phyloP scores from a whole-genome alignment of 805 yeast genomes.

The Vanderwaltozyma tropicalis region DNA sequence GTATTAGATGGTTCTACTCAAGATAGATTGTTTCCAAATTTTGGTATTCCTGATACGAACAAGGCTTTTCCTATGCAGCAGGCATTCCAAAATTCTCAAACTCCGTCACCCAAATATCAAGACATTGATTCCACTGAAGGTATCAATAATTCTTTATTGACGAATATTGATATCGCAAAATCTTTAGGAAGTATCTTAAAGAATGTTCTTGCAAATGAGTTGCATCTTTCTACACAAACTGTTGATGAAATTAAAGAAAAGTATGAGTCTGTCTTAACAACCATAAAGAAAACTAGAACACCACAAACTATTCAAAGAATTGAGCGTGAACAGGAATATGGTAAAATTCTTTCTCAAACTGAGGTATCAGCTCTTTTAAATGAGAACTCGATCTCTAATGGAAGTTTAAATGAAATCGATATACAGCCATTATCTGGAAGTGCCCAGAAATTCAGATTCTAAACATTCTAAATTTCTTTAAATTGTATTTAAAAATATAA shows the following conservation, averaged over 20 bases:
- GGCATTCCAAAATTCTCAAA: background rate
- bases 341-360: background rate
- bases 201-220: slow-evolving; percentile 22
- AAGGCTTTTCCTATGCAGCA: background rate
- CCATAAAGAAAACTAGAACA: slow-evolving; percentile 9
- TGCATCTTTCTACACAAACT: slow-evolving; percentile 20
- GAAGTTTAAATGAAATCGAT: background rate
- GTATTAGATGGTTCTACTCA: background rate
- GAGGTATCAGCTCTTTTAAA: background rate
- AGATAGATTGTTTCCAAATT: slow-evolving; percentile 1
- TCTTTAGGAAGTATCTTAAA: slow-evolving; percentile 23
- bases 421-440: no score
- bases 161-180: slow-evolving; percentile 24
- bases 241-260: slow-evolving; percentile 19
- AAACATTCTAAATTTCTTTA: no score
- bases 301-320: background rate
- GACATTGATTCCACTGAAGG: background rate
- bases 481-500: no score
- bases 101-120: background rate
- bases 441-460: background rate
- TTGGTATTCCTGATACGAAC: slow-evolving; percentile 2
- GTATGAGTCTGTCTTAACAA: slow-evolving; percentile 17
- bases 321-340: background rate
- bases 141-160: slow-evolving; percentile 8
- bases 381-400: background rate